phyloP scores from a whole-genome alignment of 768 basidiomycete genomes.

The Panellus pusillus region DNA sequence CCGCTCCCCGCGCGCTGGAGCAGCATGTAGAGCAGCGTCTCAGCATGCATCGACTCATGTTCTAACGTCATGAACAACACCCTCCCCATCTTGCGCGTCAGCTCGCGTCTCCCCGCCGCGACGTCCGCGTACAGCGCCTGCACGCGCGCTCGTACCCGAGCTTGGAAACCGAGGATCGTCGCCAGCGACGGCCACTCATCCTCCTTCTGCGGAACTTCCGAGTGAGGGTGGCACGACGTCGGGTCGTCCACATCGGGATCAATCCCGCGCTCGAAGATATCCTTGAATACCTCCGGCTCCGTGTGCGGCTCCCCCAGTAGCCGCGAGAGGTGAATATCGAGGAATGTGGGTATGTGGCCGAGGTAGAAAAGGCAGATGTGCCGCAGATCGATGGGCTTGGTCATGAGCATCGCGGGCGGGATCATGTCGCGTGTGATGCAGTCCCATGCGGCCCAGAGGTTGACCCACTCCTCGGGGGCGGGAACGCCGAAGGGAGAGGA shows the following conservation, averaged over 20 bases:
- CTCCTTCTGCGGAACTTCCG: slow-evolving; percentile 75
- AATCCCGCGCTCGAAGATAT: slow-evolving; percentile 91
- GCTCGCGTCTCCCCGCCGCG: slow-evolving; percentile 43
- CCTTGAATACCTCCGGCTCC: slow-evolving; percentile 81
- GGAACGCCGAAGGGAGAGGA: slow-evolving; percentile 67
- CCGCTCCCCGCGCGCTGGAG: slow-evolving; percentile 77
- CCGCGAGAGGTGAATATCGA: slow-evolving; percentile 86
- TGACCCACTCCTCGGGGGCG: slow-evolving; percentile 72
- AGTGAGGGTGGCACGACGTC: slow-evolving; percentile 82
- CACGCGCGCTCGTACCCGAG: slow-evolving; percentile 76
- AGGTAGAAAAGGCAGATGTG: slow-evolving; percentile 98
- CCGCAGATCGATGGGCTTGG: slow-evolving; percentile 90
- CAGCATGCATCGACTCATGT: slow-evolving; percentile 87
- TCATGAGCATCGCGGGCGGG: slow-evolving; percentile 76
- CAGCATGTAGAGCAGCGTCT: slow-evolving; percentile 96
- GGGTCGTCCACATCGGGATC: slow-evolving; percentile 95
- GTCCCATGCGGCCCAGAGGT: slow-evolving; percentile 90
- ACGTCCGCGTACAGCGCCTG: slow-evolving; percentile 72
- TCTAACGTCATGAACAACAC: slow-evolving; percentile 90
- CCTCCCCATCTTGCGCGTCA: slow-evolving; percentile 70
- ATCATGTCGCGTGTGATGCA: slow-evolving; percentile 84
- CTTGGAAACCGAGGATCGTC: slow-evolving; percentile 73
- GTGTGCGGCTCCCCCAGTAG: slow-evolving; percentile 77
- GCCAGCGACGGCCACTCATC: slow-evolving; percentile 84
- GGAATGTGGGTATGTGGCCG: slow-evolving; percentile 90